Base-by-base conservation (phyloP, 345 rosid species). In the Gossypium longicalyx region DNA sequence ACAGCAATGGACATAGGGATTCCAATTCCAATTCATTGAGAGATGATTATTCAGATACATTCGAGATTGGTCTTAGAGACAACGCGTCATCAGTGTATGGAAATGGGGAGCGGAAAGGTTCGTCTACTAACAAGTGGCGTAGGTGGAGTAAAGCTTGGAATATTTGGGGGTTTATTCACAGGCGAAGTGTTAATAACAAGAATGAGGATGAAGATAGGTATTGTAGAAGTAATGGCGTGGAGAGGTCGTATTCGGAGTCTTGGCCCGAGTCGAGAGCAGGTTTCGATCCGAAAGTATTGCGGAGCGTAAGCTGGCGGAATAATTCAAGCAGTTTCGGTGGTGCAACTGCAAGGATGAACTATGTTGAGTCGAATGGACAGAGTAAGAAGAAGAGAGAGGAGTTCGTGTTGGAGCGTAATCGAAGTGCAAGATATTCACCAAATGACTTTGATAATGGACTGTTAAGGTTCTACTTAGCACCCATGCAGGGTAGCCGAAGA, bases 131-230 rank as follows among this genome's bases (percentile, higher is more conserved):
- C 92, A 95, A 95, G 80, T 81, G 92, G 0, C 66, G 85, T 71
- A 76, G 90, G 75, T 96, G 99, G 99, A 83, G 90, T 47, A 95
- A 90, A 77, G 91, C 84, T 0, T 91, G 96, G 94, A 96, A 85
- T 78, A 88, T 96, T 73, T 96, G 88, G 92, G 91, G 90, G 16
- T 76, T 93, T 34, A 91, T 96, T 67, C 82, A 96, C 70, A 77
- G 91, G 79, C 74, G 92, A 72, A 89, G 82, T 57, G 89, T 82
- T 22, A 4, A 34, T 34, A 85, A 79, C 89, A 90, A 82, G 78
- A 87, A 83, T 7, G 96, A 93, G 51, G 92, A 88, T 3, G 97
- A 93, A 22, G 91, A 89, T 76, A 82, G 88, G 81, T 90, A 87
- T 71, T 85, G 91, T 77, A 85, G 89, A 70, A 79, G 77, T 20